These are phyloP conservation scores for Eucalyptus viminalis DNA, from an alignment of 345 rosid genomes.

Conservation along the genomic window DNA sequence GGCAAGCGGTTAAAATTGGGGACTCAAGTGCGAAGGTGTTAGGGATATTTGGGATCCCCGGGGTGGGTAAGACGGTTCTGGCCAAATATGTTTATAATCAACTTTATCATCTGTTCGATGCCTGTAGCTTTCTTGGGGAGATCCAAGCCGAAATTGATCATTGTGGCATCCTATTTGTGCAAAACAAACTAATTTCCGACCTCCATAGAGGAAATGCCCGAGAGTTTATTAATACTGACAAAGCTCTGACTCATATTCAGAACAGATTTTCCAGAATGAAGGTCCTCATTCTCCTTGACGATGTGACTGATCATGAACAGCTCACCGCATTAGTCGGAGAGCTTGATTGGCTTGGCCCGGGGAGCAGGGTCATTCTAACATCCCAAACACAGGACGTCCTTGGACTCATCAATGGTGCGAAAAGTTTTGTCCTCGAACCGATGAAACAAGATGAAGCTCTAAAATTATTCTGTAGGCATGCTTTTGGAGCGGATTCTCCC, in stretches of 20 bases:
- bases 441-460: neutral
- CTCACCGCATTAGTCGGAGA: neutral
- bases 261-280: accelerated
- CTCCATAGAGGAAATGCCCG: accelerated
- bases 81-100: no score
- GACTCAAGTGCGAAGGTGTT: accelerated
- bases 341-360: accelerated
- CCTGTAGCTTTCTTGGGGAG: no score
- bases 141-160: accelerated
- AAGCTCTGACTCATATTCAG: accelerated
- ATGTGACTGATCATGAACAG: accelerated
- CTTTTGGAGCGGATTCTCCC: neutral
- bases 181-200: accelerated
- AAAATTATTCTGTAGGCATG: neutral
- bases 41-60: neutral
- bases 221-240: accelerated
- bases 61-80: no score
- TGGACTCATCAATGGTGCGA: accelerated
- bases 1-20: neutral
- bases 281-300: accelerated
- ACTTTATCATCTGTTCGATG: no score
- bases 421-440: accelerated
- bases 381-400: neutral
- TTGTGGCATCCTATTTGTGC: no score
- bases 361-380: accelerated